phyloP scores from a whole-genome alignment of 1,284 basidiomycete species.

The Porodaedalea pini region DNA sequence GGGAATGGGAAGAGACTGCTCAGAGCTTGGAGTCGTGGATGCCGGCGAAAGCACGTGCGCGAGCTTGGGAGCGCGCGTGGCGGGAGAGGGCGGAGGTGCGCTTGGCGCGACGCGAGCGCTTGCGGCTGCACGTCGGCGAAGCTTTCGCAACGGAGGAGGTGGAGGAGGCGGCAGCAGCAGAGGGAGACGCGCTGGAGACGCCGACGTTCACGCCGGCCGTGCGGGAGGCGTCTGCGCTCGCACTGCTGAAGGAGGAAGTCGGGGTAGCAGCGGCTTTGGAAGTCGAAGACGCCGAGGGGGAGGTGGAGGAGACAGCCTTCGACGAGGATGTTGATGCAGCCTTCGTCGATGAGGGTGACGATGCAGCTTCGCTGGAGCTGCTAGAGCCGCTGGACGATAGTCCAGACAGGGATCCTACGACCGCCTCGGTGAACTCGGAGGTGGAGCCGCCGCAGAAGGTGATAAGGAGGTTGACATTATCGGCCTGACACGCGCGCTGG shows the following conservation, averaged over 20 bases:
- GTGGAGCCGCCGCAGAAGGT: constrained; percentile 17
- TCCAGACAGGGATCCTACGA: constrained; percentile 12
- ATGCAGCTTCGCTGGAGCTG: neutral
- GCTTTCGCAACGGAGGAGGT: neutral
- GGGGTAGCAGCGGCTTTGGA: neutral
- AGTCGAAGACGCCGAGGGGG: neutral
- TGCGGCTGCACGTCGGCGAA: constrained; percentile 8
- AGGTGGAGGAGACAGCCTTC: neutral
- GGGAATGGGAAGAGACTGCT: neutral
- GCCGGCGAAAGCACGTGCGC: constrained; percentile 7
- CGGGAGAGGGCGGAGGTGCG: constrained; percentile 1
- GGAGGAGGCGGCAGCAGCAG: neutral
- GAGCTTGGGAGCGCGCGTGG: constrained; percentile 12
- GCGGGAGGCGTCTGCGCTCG: neutral
- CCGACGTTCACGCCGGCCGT: constrained; percentile 3
- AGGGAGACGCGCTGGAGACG: neutral
- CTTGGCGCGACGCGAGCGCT: constrained; percentile 5
- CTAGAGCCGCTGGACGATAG: neutral
- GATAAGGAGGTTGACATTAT: constrained; percentile 25
- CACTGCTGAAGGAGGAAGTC: neutral
- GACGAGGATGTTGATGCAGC: neutral
- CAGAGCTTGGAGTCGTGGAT: constrained; percentile 7
- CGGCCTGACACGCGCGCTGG: constrained; percentile 35
- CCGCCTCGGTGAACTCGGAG: constrained; percentile 15
- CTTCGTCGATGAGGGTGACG: neutral